Evolutionary conservation across 2,329 filamentous ascomycete genomes (phyloP).

Genomic region (Periconia sp.): DNA sequence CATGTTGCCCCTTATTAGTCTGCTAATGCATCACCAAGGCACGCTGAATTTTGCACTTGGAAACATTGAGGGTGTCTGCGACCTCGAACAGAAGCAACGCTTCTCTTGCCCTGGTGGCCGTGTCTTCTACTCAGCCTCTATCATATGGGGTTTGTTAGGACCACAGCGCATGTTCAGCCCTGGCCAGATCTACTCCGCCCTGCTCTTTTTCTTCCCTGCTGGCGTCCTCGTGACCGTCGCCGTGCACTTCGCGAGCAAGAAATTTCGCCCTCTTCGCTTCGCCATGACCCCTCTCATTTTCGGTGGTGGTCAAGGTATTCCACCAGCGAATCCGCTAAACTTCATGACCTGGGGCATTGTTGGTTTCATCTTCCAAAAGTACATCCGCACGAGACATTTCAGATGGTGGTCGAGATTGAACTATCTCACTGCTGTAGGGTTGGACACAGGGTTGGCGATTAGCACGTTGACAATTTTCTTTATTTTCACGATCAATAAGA

Average conservation of each 20-base stretch:
- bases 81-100: constrained; percentile 41
- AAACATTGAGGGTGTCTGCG: constrained; percentile 54
- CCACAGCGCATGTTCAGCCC: constrained; percentile 69
- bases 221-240: constrained; percentile 61
- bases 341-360: constrained; percentile 32
- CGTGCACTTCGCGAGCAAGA: constrained; percentile 59
- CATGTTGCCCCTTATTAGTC: not conserved
- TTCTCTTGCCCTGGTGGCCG: constrained; percentile 69
- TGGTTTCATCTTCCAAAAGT: constrained; percentile 31
- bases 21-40: constrained; percentile 32
- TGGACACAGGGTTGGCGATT: constrained; percentile 33
- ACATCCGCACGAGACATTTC: constrained; percentile 23
- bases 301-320: constrained; percentile 64
- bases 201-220: constrained; percentile 66
- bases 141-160: constrained; percentile 72
- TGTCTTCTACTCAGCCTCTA: constrained; percentile 69
- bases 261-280: constrained; percentile 57
- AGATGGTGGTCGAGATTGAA: constrained; percentile 33
- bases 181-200: constrained; percentile 65
- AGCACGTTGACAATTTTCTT: constrained; percentile 35
- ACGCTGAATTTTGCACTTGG: constrained; percentile 58
- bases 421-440: constrained; percentile 29
- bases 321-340: constrained; percentile 50
- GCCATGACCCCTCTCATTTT: constrained; percentile 69
- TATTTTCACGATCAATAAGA: constrained; percentile 25